Conservation (phyloP, 768 basidiomycete species). For the Hypholoma sublateritium region DNA sequence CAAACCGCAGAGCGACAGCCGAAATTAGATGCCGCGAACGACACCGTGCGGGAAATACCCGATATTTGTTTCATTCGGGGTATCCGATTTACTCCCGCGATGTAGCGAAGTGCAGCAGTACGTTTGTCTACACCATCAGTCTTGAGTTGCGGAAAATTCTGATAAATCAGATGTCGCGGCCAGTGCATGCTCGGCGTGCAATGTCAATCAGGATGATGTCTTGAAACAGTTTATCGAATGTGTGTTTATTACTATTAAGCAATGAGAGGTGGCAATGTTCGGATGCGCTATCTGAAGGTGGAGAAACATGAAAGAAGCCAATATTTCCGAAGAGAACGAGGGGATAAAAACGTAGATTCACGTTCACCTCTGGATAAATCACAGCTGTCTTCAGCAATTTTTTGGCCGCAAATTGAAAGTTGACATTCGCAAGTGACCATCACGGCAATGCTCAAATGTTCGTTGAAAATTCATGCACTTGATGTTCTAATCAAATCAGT, state of each 20-base stretch:
- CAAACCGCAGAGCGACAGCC: conserved; percentile 2
- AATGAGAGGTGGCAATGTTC: not conserved
- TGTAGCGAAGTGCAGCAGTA: not conserved
- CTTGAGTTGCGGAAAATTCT: not conserved
- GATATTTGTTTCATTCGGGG: not conserved
- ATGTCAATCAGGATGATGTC: not conserved
- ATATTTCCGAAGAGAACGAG: not conserved
- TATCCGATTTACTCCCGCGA: not conserved
- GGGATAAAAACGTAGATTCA: not conserved
- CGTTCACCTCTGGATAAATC: not conserved
- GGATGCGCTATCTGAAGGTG: not conserved
- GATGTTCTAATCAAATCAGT: conserved; percentile 18
- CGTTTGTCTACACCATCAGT: not conserved
- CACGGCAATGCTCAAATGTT: not conserved
- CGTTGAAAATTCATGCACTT: conserved; percentile 4
- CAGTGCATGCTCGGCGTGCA: not conserved
- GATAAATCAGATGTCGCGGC: not conserved
- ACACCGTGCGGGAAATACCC: conserved; percentile 3
- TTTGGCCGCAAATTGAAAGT: no score
- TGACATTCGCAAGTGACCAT: no score
- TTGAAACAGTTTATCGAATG: not conserved
- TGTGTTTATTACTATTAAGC: not conserved
- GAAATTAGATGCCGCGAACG: conserved; percentile 3
- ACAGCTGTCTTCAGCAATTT: not conserved
- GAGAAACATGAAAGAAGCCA: not conserved